Evolutionary conservation across 306 rosid genomes (phyloP), one percentile per base, ranked within the genome.

Genomic region (Lathyrus aphaca): DNA sequence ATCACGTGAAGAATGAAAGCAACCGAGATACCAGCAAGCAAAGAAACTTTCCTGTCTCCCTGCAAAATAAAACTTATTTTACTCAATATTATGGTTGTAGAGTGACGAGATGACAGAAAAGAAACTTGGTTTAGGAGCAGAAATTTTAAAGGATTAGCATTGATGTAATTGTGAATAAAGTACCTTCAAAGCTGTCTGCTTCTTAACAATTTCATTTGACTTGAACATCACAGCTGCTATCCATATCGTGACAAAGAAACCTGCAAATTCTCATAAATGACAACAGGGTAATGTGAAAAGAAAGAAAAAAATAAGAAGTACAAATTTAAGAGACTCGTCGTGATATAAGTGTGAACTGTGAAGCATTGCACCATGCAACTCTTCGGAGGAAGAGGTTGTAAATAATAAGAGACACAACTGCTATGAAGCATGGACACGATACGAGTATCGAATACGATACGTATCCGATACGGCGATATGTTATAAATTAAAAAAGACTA

Each of bases 161-260:
- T 8, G 44, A n/a, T 68, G 51, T 46, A 45, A 17, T 53, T 51
- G 51, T 46, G 51, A 18, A 59, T 51, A 21, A 30, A 67, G 68
- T 27, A 95, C 99, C 97, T 91, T 95, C 55, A 95, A 76, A 79
- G 97, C 86, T 50, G 97, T 95, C 88, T 95, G 99, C 82, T 85
- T 87, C 82, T 83, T 84, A 30, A 95, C 88, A 68, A 91, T 79
- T 82, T 95, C 97, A 74, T 89, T 95, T 17, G 99, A 89, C 81
- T 92, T 91, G 71, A 78, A 87, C 99, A 95, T 84, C 78, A 95
- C 89, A 83, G 89, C 97, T 21, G 96, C 83, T 71, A 95, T 79
- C 89, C 99, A 91, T 74, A 95, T 86, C 45, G 91, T 86, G 63
- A 89, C 81, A 77, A 95, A 87, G 80, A 91, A 91, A 71, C 97